A percentile compares a stretch with the other conserved stretches of the same genome.
Conservation (phyloP, 495 filamentous ascomycete genomes). For the Podospora australis region DNA sequence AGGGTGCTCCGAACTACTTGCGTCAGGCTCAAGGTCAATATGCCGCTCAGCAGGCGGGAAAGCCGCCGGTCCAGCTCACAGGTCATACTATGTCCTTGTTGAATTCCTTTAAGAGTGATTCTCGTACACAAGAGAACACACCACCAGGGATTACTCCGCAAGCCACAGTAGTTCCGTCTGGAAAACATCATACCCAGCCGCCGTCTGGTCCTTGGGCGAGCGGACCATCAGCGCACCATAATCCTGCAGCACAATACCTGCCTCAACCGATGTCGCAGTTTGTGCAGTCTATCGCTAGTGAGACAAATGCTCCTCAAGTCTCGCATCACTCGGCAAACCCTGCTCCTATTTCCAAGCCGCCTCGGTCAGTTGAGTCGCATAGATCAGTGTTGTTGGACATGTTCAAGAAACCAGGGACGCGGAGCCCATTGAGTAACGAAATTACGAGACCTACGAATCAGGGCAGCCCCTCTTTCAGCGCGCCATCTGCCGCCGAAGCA, state of each 20-base stretch:
- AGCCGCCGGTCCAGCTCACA: slow-evolving; percentile 52
- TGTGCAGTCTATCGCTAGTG: slow-evolving; percentile 3
- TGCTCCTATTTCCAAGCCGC: slow-evolving; percentile 12
- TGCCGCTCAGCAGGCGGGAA: slow-evolving; percentile 40
- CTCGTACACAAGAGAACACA: slow-evolving; percentile 10
- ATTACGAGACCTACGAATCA: slow-evolving; percentile 16
- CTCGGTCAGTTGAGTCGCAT: slow-evolving; percentile 37
- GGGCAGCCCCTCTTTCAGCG: slow-evolving; percentile 8
- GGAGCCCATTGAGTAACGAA: slow-evolving; percentile 21
- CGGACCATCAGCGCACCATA: slow-evolving; percentile 7
- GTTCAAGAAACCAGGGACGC: slow-evolving; percentile 38
- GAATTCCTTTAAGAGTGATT: slow-evolving; percentile 53
- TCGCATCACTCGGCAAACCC: slow-evolving; percentile 3
- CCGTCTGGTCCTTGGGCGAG: slow-evolving; percentile 12
- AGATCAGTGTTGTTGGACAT: slow-evolving; percentile 40
- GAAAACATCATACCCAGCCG: slow-evolving; percentile 13
- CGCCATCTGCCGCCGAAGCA: slow-evolving; percentile 20
- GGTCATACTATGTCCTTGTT: slow-evolving; percentile 58
- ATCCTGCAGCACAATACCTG: slow-evolving; percentile 19
- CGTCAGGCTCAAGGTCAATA: slow-evolving; percentile 18
- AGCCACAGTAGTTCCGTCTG: slow-evolving; percentile 6
- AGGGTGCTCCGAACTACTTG: slow-evolving; percentile 17
- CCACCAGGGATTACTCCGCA: slow-evolving; percentile 8
- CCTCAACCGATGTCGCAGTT: slow-evolving; percentile 12
- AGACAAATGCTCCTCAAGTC: not conserved